Conservation (phyloP, 2,329 filamentous ascomycete genomes). For the Venturia carpophila region DNA sequence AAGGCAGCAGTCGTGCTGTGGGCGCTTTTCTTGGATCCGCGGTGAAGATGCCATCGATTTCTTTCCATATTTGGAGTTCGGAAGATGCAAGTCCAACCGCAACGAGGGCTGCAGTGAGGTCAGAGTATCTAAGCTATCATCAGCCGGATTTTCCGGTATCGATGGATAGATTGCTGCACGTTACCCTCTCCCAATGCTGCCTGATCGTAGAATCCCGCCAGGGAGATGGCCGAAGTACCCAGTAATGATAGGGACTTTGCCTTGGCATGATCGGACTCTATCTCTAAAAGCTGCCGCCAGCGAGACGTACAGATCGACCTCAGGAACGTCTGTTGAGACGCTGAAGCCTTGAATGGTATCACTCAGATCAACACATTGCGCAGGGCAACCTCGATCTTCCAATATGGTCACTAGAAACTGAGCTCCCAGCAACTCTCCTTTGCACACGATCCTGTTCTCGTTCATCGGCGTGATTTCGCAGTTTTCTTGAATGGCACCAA, state of each 20-base stretch:
- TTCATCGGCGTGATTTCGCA: conserved; percentile 44
- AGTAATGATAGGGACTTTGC: conserved; percentile 50
- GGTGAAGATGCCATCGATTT: conserved; percentile 13
- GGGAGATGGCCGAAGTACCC: conserved; percentile 94
- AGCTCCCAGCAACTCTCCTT: conserved; percentile 92
- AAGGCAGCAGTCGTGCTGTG: background rate
- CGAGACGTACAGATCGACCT: conserved; percentile 35
- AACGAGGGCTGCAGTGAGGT: conserved; percentile 1
- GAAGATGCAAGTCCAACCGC: background rate
- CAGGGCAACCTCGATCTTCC: conserved; percentile 72
- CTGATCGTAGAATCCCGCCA: conserved; percentile 86
- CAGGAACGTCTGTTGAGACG: background rate
- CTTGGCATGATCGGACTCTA: conserved; percentile 37
- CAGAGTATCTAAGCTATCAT: background rate
- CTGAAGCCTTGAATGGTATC: background rate
- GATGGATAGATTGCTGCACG: background rate
- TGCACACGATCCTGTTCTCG: conserved; percentile 73
- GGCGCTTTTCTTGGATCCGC: conserved; percentile 9
- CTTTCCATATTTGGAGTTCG: conserved; percentile 16
- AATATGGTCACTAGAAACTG: conserved; percentile 66
- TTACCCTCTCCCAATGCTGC: conserved; percentile 84
- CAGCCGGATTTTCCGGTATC: background rate
- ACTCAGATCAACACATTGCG: conserved; percentile 73
- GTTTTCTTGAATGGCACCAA: conserved; percentile 53
- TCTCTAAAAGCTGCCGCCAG: conserved; percentile 34